phyloP scores from a whole-genome alignment of 805 yeast species.

The Komagataella mondaviorum region DNA sequence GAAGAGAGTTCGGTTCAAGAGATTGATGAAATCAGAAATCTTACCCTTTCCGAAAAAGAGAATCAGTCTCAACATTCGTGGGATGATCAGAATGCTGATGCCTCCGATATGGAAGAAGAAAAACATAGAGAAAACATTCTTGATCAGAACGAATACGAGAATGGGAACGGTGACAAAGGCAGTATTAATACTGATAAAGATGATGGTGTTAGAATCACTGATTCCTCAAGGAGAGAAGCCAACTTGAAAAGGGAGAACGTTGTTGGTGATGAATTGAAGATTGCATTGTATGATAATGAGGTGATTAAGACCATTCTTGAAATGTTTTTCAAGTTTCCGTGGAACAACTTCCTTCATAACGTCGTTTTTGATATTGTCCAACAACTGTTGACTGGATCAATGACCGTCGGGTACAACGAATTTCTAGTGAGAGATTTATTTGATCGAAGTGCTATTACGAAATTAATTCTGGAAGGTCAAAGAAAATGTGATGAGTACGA shows the following conservation, averaged over 20 bases:
- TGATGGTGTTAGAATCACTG: slow-evolving; percentile 6
- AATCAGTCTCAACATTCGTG: neutral
- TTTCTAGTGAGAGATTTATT: slow-evolving; percentile 61
- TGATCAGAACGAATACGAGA: slow-evolving; percentile 1
- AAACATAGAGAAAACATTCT: slow-evolving; percentile 3
- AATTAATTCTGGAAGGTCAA: slow-evolving; percentile 50
- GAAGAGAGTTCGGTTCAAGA: slow-evolving; percentile 36
- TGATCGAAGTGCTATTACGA: slow-evolving; percentile 46
- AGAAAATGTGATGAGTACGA: slow-evolving; percentile 45
- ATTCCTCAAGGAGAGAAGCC: slow-evolving; percentile 10
- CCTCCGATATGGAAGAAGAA: slow-evolving; percentile 2
- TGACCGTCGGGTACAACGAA: slow-evolving; percentile 77
- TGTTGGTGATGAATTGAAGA: slow-evolving; percentile 80
- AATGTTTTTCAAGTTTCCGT: slow-evolving; percentile 76
- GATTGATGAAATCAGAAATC: slow-evolving; percentile 13
- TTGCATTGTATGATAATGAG: slow-evolving; percentile 62
- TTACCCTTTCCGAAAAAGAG: neutral
- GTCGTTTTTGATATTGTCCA: slow-evolving; percentile 95
- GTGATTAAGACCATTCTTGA: slow-evolving; percentile 55
- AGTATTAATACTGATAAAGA: slow-evolving; percentile 21
- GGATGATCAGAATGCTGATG: slow-evolving; percentile 17
- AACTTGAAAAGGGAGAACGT: slow-evolving; percentile 25
- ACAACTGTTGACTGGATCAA: slow-evolving; percentile 80
- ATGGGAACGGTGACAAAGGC: slow-evolving; percentile 21
- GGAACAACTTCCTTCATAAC: slow-evolving; percentile 96